These are phyloP conservation scores for Lagerstroemia speciosa DNA, from an alignment of 345 rosid species.

Conservation along the genomic window DNA sequence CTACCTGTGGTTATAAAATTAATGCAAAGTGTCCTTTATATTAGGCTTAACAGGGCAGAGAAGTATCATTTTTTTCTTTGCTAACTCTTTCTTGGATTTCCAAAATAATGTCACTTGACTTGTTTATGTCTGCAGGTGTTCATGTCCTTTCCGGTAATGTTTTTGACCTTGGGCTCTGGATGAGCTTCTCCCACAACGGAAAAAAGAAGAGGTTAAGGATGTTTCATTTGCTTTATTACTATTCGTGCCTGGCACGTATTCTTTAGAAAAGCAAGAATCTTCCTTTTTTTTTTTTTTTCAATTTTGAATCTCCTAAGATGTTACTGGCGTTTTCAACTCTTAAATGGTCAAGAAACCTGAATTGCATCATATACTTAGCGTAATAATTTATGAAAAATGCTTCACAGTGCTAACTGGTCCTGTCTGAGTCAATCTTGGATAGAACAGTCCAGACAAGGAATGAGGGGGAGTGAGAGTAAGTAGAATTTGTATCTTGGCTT, in stretches of 20 bases:
- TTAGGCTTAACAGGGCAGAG: no score
- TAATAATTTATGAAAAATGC: background rate
- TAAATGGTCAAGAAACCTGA: background rate
- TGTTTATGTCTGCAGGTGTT: slow-evolving; percentile 46
- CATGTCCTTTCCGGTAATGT: slow-evolving; percentile 87
- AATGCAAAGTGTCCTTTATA: background rate
- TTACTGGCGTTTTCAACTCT: background rate
- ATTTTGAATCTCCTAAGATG: background rate
- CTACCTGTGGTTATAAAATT: background rate
- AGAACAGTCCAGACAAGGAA: background rate
- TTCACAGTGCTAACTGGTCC: background rate
- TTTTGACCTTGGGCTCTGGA: slow-evolving; percentile 74
- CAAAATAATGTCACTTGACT: background rate
- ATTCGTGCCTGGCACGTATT: background rate
- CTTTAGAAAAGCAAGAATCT: no score
- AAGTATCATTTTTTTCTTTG: background rate
- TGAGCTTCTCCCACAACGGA: slow-evolving; percentile 90
- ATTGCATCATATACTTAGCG: background rate
- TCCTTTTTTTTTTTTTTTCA: no score
- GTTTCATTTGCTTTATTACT: background rate
- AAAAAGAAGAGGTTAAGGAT: slow-evolving; percentile 59
- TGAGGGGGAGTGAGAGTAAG: background rate
- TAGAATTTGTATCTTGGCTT: background rate
- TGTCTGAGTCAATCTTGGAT: background rate
- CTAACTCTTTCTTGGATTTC: background rate